A percentile compares a stretch with the other conserved stretches of the same genome.
These are phyloP conservation scores for Platanus orientalis DNA, from an alignment of 164 flowering plant species.

Conservation along the genomic window DNA sequence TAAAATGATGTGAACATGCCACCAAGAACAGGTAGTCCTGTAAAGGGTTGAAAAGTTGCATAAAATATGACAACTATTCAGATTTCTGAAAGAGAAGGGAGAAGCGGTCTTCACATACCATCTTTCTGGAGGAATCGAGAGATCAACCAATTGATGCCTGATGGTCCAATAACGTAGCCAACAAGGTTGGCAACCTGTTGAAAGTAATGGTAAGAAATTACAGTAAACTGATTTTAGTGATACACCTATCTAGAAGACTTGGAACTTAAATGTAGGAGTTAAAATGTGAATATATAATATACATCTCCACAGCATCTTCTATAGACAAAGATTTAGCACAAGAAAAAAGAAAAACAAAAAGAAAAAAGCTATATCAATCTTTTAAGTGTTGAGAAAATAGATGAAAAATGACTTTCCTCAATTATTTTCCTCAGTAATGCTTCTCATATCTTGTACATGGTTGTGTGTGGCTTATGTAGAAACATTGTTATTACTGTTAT, in stretches of 20 bases:
- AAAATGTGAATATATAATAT: neutral
- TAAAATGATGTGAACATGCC: conserved; percentile 78
- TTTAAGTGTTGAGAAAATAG: too few relatives aligned
- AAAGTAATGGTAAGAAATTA: conserved; percentile 7
- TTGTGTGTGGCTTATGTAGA: too few relatives aligned
- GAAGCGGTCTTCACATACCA: conserved; percentile 35
- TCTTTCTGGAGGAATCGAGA: conserved; percentile 58
- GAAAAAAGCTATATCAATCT: neutral
- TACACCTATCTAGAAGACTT: neutral
- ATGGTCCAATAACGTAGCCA: conserved; percentile 90
- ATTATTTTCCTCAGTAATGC: too few relatives aligned
- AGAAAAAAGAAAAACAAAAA: neutral
- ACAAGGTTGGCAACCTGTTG: conserved; percentile 87
- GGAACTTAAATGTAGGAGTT: neutral
- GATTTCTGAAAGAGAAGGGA: neutral
- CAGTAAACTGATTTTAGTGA: neutral
- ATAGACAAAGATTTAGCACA: too few relatives aligned
- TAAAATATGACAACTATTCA: neutral
- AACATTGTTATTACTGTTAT: too few relatives aligned
- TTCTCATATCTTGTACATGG: too few relatives aligned
- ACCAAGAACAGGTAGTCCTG: conserved; percentile 69
- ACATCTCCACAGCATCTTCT: neutral
- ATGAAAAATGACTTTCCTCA: too few relatives aligned
- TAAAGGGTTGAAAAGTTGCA: conserved; percentile 11
- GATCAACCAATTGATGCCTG: conserved; percentile 71